A percentile compares a stretch with the other conserved stretches of the same genome.
phyloP scores from a whole-genome alignment of 129 eudicot genomes.

The Centaurea solstitialis region DNA sequence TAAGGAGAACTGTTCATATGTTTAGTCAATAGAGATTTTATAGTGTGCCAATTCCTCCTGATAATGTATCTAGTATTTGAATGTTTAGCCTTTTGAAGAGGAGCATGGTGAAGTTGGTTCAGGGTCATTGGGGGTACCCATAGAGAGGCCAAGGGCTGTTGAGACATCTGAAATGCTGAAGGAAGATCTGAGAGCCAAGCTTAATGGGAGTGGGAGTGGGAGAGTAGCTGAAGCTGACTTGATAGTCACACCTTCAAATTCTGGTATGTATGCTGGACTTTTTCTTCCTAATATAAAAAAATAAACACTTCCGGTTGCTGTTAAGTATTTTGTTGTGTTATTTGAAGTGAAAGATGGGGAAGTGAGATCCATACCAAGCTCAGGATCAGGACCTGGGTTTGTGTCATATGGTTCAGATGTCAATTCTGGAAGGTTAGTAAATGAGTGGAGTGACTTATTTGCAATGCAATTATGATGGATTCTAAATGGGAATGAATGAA shows the following conservation, averaged over 20 bases:
- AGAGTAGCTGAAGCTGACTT: constrained; percentile 29
- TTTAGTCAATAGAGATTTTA: neutral
- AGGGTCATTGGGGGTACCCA: constrained; percentile 39
- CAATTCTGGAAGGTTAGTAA: constrained; percentile 68
- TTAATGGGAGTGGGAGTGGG: constrained; percentile 31
- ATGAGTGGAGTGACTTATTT: neutral
- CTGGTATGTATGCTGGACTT: constrained; percentile 48
- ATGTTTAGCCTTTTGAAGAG: constrained; percentile 55
- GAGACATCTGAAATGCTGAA: constrained; percentile 26
- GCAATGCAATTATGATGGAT: neutral
- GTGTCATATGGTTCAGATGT: constrained; percentile 41
- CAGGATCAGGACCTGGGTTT: constrained; percentile 56
- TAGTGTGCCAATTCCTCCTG: constrained; percentile 15
- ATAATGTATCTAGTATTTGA: constrained; percentile 13
- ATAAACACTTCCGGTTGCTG: neutral
- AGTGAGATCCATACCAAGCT: constrained; percentile 60
- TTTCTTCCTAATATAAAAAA: neutral
- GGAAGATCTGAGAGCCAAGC: constrained; percentile 45
- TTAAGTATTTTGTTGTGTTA: neutral
- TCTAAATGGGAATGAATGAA: neutral
- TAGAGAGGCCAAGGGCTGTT: constrained; percentile 39
- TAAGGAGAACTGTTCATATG: constrained; percentile 35
- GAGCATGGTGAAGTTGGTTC: constrained; percentile 43
- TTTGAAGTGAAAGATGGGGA: constrained; percentile 42
- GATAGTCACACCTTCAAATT: constrained; percentile 59